Base-by-base conservation (phyloP, 1,284 basidiomycete species). In the Ganoderma sp. region DNA sequence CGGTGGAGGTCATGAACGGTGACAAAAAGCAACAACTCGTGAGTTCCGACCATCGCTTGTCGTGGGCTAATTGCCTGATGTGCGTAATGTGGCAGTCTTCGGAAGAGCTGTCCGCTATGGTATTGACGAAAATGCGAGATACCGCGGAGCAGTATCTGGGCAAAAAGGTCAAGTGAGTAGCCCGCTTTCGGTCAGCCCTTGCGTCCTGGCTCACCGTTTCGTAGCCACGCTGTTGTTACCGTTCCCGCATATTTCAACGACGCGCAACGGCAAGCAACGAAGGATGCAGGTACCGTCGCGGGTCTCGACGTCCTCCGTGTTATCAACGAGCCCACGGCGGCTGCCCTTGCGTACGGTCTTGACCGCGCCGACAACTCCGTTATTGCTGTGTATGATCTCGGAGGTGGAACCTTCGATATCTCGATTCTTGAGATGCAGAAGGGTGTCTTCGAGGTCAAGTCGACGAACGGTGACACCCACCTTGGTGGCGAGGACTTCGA, bases 171-270 rank as follows among this genome's bases (percentile, higher is more conserved):
- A 97, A 94, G 92, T 97, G 87, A 84, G 92, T 88, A 43, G 70
- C 65, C 59, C 28, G 7, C 3, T 19, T 64, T 3, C 15, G 15
- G 15, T 2, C 50, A 14, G 12, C 9, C 28, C 58, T n/a, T 61
- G 25, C 9, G 15, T 42, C 37, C 19, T 37, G 8, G 15, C 22
- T 63, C 17, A 67, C 50, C 19, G 64, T 45, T 25, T 45, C 61
- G 17, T 37, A 93, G 90, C 75, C 89, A 91, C 66, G 88, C 89
- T 66, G 97, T 99, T 75, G 86, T 98, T 77, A 99, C 97, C 42
- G 97, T 99, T 50, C 97, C 97, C 4, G 97, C 97, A 0, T 99
- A 99, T 85, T 99, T 99, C 88, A 99, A 99, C 81, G 98, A 99
- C 81, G 96, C 97, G 41, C 97, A 99, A 82, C 92, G 97, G 73